Evolutionary conservation across 768 basidiomycete genomes (phyloP).

Genomic region (Russula compacta): DNA sequence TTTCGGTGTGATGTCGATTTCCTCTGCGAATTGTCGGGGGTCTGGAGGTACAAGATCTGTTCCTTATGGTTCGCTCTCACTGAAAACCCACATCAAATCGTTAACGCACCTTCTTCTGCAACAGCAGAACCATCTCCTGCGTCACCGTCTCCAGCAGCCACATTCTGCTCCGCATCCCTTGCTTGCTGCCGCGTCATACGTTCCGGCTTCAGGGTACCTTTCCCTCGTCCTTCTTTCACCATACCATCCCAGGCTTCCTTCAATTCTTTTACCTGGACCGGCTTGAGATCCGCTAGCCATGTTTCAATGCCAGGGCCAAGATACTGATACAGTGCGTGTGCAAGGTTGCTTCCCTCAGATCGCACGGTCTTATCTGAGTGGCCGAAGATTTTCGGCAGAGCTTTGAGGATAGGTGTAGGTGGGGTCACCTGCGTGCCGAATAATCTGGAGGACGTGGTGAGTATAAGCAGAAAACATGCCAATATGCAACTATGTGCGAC

Average conservation of each 20-base stretch:
- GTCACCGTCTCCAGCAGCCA: constrained; percentile 30
- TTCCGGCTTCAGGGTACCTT: constrained; percentile 70
- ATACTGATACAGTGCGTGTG: constrained; percentile 73
- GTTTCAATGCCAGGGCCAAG: constrained; percentile 75
- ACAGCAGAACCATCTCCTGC: constrained; percentile 28
- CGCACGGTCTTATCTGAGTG: constrained; percentile 95
- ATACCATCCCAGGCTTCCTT: constrained; percentile 81
- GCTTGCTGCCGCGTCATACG: constrained; percentile 69
- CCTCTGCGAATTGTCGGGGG: constrained; percentile 71
- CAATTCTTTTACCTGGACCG: constrained; percentile 93
- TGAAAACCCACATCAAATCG: constrained; percentile 1
- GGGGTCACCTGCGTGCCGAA: constrained; percentile 75
- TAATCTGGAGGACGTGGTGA: constrained; percentile 34
- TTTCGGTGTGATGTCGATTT: constrained; percentile 66
- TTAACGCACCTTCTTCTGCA: constrained; percentile 37
- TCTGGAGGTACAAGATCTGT: constrained; percentile 53
- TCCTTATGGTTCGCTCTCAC: constrained; percentile 6
- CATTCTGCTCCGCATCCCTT: constrained; percentile 52
- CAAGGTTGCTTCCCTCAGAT: constrained; percentile 76
- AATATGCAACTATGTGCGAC: not conserved
- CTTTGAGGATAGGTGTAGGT: constrained; percentile 73
- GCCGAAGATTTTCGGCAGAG: constrained; percentile 85
- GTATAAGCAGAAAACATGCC: not conserved
- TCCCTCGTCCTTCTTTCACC: constrained; percentile 80
- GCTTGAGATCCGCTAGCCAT: constrained; percentile 84